Percentiles rank a stretch among this genome's conserved stretches.
Conservation (phyloP, 2,329 filamentous ascomycete species). For the Aureobasidium sp. region DNA sequence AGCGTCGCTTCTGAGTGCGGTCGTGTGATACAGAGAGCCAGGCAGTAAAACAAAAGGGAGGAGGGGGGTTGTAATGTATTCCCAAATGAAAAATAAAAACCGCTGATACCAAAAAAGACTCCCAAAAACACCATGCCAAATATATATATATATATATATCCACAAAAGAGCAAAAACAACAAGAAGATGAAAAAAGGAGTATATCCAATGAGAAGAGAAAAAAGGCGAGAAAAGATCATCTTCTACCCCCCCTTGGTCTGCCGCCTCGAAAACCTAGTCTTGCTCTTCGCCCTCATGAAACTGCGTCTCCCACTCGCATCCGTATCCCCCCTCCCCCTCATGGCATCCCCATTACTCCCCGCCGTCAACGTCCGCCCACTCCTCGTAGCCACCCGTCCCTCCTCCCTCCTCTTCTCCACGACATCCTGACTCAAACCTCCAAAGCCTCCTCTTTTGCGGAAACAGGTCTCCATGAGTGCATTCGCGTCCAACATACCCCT, state of each 20-base stretch:
- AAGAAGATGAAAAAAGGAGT: neutral
- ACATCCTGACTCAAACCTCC: slow-evolving; percentile 71
- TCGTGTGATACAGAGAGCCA: too few relatives aligned
- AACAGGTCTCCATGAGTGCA: slow-evolving; percentile 70
- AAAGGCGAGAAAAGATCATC: neutral
- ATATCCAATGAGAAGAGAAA: neutral
- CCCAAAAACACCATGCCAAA: neutral
- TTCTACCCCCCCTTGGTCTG: slow-evolving; percentile 1
- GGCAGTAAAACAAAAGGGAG: too few relatives aligned
- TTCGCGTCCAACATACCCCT: slow-evolving; percentile 76
- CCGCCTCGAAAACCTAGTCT: slow-evolving; percentile 6
- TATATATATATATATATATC: neutral
- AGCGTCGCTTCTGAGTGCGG: too few relatives aligned
- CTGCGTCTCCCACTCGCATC: slow-evolving; percentile 6
- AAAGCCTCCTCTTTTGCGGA: slow-evolving; percentile 59
- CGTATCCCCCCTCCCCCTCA: neutral
- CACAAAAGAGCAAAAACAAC: neutral
- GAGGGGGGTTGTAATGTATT: too few relatives aligned
- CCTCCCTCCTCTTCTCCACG: slow-evolving; percentile 66
- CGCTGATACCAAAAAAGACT: too few relatives aligned
- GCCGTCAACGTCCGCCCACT: slow-evolving; percentile 1
- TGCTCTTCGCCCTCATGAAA: slow-evolving; percentile 13
- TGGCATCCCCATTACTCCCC: too few relatives aligned
- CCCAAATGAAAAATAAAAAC: too few relatives aligned
- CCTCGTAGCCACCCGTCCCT: slow-evolving; percentile 38